These are phyloP conservation scores for Ogataea methanolica DNA, from an alignment of 805 yeast genomes.

Conservation along the genomic window DNA sequence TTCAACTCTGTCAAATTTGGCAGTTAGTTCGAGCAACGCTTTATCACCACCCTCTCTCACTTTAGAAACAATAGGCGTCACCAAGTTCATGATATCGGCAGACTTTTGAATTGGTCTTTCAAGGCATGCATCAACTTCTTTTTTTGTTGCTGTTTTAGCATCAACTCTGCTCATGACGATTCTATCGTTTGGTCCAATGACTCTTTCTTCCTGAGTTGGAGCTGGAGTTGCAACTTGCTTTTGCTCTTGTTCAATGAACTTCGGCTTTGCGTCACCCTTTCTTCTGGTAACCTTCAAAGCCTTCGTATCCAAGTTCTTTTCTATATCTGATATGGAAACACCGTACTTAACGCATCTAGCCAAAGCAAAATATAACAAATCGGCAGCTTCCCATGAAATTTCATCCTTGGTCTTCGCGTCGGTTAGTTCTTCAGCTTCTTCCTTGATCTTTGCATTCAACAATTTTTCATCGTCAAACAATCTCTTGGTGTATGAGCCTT, in stretches of 20 bases:
- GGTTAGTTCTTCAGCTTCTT: constrained; percentile 93
- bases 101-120: constrained; percentile 95
- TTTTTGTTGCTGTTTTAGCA: constrained; percentile 34
- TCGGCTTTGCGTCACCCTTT: constrained; percentile 92
- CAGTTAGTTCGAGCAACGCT: constrained; percentile 85
- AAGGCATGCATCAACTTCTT: constrained; percentile 56
- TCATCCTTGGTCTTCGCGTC: constrained; percentile 68
- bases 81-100: constrained; percentile 86
- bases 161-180: constrained; percentile 50
- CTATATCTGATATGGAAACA: constrained; percentile 76
- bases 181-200: constrained; percentile 29
- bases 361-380: constrained; percentile 58
- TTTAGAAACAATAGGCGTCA: constrained; percentile 79
- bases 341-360: constrained; percentile 61
- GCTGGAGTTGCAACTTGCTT: constrained; percentile 4
- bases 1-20: constrained; percentile 82
- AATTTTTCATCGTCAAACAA: constrained; percentile 73
- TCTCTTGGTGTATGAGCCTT: constrained; percentile 91
- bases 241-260: constrained; percentile 43
- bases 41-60: constrained; percentile 78
- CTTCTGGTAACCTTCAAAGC: constrained; percentile 85
- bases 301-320: constrained; percentile 78
- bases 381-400: constrained; percentile 97
- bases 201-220: constrained; percentile 17
- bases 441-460: constrained; percentile 82